These are phyloP conservation scores for Paxillus ammoniavirescens DNA, from an alignment of 768 basidiomycete species.

Conservation along the genomic window DNA sequence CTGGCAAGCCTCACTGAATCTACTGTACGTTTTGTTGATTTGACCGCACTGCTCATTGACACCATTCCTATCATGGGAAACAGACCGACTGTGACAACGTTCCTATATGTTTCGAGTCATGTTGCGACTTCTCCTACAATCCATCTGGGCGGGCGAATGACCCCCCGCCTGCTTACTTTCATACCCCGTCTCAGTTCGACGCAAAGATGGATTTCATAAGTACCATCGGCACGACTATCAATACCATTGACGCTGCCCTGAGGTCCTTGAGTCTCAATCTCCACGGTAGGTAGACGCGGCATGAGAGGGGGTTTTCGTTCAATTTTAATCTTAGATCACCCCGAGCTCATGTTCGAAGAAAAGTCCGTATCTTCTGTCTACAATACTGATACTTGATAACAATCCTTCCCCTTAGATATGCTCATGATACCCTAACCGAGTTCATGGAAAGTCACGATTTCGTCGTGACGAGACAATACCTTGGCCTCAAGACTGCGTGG, in stretches of 20 bases:
- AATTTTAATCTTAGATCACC: slow-evolving; percentile 48
- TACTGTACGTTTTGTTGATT: slow-evolving; percentile 8
- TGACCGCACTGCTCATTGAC: neutral
- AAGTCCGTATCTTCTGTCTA: slow-evolving; percentile 38
- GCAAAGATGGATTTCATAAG: slow-evolving; percentile 39
- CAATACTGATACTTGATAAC: slow-evolving; percentile 3
- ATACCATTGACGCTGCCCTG: slow-evolving; percentile 50
- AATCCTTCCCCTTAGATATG: slow-evolving; percentile 45
- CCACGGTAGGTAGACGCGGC: slow-evolving; percentile 49
- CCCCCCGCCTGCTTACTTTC: slow-evolving; percentile 43
- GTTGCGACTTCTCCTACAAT: slow-evolving; percentile 43
- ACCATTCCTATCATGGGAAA: neutral
- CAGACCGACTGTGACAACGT: slow-evolving; percentile 14
- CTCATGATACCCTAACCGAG: slow-evolving; percentile 64
- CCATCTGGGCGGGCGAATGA: slow-evolving; percentile 22
- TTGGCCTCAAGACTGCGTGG: slow-evolving; percentile 76
- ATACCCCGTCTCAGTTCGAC: slow-evolving; percentile 14
- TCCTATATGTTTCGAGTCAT: slow-evolving; percentile 38
- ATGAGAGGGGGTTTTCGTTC: neutral
- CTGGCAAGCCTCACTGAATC: neutral
- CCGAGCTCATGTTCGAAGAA: slow-evolving; percentile 67
- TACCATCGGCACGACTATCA: slow-evolving; percentile 54
- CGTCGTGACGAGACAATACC: slow-evolving; percentile 66
- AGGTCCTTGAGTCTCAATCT: slow-evolving; percentile 68
- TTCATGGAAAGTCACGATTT: slow-evolving; percentile 73